These are phyloP conservation scores for Nannochloris sp. DNA, from an alignment of 139 green algal species.

Conservation along the genomic window DNA sequence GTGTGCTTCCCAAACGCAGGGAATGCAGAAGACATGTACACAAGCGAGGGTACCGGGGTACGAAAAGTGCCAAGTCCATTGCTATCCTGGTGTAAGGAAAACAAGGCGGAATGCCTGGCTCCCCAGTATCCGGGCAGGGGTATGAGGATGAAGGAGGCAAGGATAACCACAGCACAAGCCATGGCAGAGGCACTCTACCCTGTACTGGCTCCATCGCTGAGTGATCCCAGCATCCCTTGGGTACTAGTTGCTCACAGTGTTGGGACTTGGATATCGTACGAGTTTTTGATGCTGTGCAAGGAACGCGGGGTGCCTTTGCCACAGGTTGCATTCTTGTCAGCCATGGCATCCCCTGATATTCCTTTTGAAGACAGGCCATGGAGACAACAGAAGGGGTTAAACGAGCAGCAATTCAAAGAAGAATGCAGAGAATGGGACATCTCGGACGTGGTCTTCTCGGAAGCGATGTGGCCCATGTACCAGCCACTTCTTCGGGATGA, in stretches of 20 bases:
- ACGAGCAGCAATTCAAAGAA: slow-evolving; percentile 61
- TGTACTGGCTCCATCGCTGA: slow-evolving; percentile 37
- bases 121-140: slow-evolving; percentile 63
- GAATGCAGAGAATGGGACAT: slow-evolving; percentile 75
- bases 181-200: slow-evolving; percentile 44
- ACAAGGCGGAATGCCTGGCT: slow-evolving; percentile 49
- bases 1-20: slow-evolving; percentile 68
- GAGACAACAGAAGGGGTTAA: slow-evolving; percentile 48
- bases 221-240: slow-evolving; percentile 30
- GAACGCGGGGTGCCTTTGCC: slow-evolving; percentile 48
- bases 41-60: slow-evolving; percentile 61
- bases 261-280: slow-evolving; percentile 70
- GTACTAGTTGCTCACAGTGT: slow-evolving; percentile 58
- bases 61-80: slow-evolving; percentile 44
- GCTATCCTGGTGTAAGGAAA: slow-evolving; percentile 60
- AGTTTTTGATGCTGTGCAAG: slow-evolving; percentile 46
- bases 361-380: slow-evolving; percentile 52
- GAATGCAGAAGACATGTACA: slow-evolving; percentile 83
- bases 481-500: slow-evolving; percentile 62
- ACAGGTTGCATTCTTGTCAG: slow-evolving; percentile 52
- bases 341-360: slow-evolving; percentile 68
- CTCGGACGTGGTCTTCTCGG: slow-evolving; percentile 58
- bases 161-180: slow-evolving; percentile 22
- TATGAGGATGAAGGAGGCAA: slow-evolving; percentile 36
- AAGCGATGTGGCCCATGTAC: slow-evolving; percentile 54